phyloP scores from a whole-genome alignment of 176 grass and related monocot genomes.

The Musa schizocarpa region DNA sequence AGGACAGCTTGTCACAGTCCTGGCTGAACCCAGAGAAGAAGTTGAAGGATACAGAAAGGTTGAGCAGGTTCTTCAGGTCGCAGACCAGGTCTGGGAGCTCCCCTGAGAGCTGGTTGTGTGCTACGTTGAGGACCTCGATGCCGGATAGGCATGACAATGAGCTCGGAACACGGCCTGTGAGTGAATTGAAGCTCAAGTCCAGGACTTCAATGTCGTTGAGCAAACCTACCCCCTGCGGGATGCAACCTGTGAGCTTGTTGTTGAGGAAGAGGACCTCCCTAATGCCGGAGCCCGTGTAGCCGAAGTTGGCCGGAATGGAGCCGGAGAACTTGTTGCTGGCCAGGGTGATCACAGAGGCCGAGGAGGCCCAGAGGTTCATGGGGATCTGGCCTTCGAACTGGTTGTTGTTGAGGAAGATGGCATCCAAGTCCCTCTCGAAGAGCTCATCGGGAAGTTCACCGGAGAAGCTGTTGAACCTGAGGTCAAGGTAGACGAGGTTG shows the following conservation, averaged over 20 bases:
- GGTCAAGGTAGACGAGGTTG: slow-evolving; percentile 67
- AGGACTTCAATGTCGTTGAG: slow-evolving; percentile 58
- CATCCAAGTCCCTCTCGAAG: slow-evolving; percentile 66
- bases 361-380: slow-evolving; percentile 50
- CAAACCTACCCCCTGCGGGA: slow-evolving; percentile 67
- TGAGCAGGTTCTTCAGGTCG: slow-evolving; percentile 54
- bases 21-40: slow-evolving; percentile 83
- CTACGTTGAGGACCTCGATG: slow-evolving; percentile 83
- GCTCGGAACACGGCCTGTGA: slow-evolving; percentile 51
- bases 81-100: slow-evolving; percentile 69
- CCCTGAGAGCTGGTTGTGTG: slow-evolving; percentile 79
- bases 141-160: slow-evolving; percentile 64
- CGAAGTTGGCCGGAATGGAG: slow-evolving; percentile 43
- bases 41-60: slow-evolving; percentile 72
- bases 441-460: slow-evolving; percentile 46
- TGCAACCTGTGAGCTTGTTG: slow-evolving; percentile 84
- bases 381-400: slow-evolving; percentile 71
- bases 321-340: slow-evolving; percentile 75
- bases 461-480: slow-evolving; percentile 84
- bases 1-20: slow-evolving; percentile 40
- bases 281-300: slow-evolving; percentile 30
- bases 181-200: slow-evolving; percentile 72
- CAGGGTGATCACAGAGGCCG: slow-evolving; percentile 75
- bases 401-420: slow-evolving; percentile 89
- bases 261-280: slow-evolving; percentile 80